Percentiles rank a stretch among this genome's conserved stretches.
These are phyloP conservation scores for Phytophthora sp. DNA, from an alignment of 352 stramenopile genomes.

Conservation along the genomic window DNA sequence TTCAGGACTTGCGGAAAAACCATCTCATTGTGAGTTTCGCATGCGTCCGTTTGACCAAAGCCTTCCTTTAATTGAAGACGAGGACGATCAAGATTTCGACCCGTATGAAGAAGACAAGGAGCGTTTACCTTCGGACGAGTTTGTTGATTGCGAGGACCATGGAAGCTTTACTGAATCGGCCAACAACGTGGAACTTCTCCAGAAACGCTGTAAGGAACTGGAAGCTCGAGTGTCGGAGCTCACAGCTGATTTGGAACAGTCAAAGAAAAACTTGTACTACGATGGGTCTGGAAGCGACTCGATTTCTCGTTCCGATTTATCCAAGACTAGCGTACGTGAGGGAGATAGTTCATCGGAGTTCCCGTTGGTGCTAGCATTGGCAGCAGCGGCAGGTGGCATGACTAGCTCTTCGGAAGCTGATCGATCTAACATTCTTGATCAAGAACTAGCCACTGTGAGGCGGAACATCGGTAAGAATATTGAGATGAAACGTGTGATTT, in stretches of 20 bases:
- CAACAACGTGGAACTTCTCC: slow-evolving; percentile 56
- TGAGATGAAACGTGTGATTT: neutral
- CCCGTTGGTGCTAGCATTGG: slow-evolving; percentile 77
- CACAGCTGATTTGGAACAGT: slow-evolving; percentile 69
- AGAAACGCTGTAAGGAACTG: slow-evolving; percentile 76
- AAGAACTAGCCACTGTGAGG: slow-evolving; percentile 62
- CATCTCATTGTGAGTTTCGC: slow-evolving; percentile 87
- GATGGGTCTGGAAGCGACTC: slow-evolving; percentile 72
- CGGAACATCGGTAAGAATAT: slow-evolving; percentile 46
- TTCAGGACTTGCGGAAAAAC: slow-evolving; percentile 81
- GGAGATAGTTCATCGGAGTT: slow-evolving; percentile 84
- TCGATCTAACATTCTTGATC: slow-evolving; percentile 64
- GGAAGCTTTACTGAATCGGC: slow-evolving; percentile 25
- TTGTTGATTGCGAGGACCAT: slow-evolving; percentile 39
- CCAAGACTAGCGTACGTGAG: slow-evolving; percentile 68
- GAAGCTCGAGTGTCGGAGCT: slow-evolving; percentile 69
- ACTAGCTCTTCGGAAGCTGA: slow-evolving; percentile 73
- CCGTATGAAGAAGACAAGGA: slow-evolving; percentile 46
- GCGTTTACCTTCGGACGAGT: slow-evolving; percentile 33
- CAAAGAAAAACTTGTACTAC: slow-evolving; percentile 78
- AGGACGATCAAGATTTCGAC: slow-evolving; percentile 39
- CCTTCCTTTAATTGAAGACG: slow-evolving; percentile 65
- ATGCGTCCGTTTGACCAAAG: slow-evolving; percentile 89
- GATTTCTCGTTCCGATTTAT: slow-evolving; percentile 69
- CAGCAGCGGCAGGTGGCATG: slow-evolving; percentile 75